phyloP scores from a whole-genome alignment of 495 filamentous ascomycete species.

The Hypoxylon crocopeplum region DNA sequence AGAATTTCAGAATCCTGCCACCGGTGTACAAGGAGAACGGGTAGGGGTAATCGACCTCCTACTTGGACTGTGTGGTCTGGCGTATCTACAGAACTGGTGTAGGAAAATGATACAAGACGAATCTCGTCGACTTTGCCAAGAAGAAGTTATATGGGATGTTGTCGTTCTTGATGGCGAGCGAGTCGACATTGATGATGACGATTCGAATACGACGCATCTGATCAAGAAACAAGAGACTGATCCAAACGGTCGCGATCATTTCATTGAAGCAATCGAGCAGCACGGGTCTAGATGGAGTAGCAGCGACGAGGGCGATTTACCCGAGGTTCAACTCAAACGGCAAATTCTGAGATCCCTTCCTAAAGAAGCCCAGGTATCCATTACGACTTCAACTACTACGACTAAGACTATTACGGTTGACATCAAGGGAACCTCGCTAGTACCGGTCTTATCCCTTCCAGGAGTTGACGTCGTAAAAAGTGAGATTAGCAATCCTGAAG shows the following conservation, averaged over 20 bases:
- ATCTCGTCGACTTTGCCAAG: slow-evolving; percentile 55
- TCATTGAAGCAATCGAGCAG: slow-evolving; percentile 58
- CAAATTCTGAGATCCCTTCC: slow-evolving; percentile 55
- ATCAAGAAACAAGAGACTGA: slow-evolving; percentile 6
- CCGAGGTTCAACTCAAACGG: slow-evolving; percentile 52
- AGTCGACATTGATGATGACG: slow-evolving; percentile 63
- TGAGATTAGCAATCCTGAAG: slow-evolving; percentile 28
- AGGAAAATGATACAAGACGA: slow-evolving; percentile 65
- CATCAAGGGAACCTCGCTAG: slow-evolving; percentile 64
- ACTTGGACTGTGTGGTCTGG: slow-evolving; percentile 72
- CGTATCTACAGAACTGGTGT: slow-evolving; percentile 73
- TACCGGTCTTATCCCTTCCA: slow-evolving; percentile 67
- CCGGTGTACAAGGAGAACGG: slow-evolving; percentile 62
- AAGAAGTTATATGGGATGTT: slow-evolving; percentile 81
- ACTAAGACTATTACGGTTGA: slow-evolving; percentile 77
- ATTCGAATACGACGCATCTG: slow-evolving; percentile 22
- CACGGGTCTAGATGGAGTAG: slow-evolving; percentile 41
- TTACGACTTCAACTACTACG: slow-evolving; percentile 68
- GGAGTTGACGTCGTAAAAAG: slow-evolving; percentile 72
- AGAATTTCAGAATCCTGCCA: slow-evolving; percentile 71
- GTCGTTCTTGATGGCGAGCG: slow-evolving; percentile 69
- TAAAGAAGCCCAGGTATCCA: slow-evolving; percentile 62
- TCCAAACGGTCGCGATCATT: slow-evolving; percentile 41
- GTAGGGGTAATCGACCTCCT: slow-evolving; percentile 72
- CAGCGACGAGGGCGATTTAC: slow-evolving; percentile 48